Evolutionary conservation across 2,329 filamentous ascomycete genomes (phyloP).

Genomic region (Lachnellula willkommii): DNA sequence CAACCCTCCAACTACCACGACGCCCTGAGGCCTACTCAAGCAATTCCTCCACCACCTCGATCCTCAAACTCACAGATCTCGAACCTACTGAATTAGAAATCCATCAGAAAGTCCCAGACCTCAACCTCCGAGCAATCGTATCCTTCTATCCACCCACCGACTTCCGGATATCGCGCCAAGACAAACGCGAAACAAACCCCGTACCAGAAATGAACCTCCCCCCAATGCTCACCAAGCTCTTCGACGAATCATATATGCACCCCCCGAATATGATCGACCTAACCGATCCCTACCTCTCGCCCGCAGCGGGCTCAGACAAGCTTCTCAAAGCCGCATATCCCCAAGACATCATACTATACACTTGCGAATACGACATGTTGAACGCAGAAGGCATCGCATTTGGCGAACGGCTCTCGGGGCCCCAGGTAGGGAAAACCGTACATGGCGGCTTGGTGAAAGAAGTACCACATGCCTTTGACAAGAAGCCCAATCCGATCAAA

Average conservation of each 20-base stretch:
- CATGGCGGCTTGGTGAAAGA: constrained; percentile 52
- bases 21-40: not conserved
- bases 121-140: constrained; percentile 47
- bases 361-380: constrained; percentile 64
- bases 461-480: constrained; percentile 62
- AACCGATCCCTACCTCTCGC: constrained; percentile 51
- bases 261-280: constrained; percentile 39
- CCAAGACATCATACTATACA: constrained; percentile 50
- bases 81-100: constrained; percentile 30
- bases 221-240: constrained; percentile 53
- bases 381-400: constrained; percentile 56
- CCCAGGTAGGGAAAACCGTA: constrained; percentile 49
- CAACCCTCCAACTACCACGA: constrained; percentile 14
- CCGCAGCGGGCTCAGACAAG: constrained; percentile 49
- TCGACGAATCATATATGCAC: constrained; percentile 57
- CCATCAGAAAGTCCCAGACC: constrained; percentile 33
- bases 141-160: constrained; percentile 61
- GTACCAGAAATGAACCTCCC: constrained; percentile 55
- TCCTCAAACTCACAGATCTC: constrained; percentile 27
- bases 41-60: constrained; percentile 13
- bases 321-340: constrained; percentile 44
- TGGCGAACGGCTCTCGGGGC: constrained; percentile 47
- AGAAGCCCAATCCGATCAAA: constrained; percentile 55
- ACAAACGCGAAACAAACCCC: constrained; percentile 49
- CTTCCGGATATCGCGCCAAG: constrained; percentile 51